Evolutionary conservation across 225 moss, liverwort and hornwort genomes (phyloP).

Genomic region (Marchantia paleacea): DNA sequence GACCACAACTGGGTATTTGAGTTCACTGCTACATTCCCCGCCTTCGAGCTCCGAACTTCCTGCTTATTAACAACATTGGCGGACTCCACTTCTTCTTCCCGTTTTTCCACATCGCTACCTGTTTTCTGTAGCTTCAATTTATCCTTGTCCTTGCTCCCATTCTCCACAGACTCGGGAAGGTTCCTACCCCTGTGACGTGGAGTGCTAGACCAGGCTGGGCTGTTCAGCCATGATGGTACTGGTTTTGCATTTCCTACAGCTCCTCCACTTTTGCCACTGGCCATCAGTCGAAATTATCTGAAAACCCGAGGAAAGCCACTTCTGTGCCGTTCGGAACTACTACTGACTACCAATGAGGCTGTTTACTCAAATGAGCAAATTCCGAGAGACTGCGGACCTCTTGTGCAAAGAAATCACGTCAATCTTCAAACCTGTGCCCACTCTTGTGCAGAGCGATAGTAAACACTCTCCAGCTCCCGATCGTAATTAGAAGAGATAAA

Average conservation of each 20-base stretch:
- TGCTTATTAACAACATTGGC: background rate
- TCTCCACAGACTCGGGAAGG: conserved; percentile 21
- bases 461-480: too few relatives aligned
- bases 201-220: conserved; percentile 44
- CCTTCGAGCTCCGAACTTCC: conserved; percentile 9
- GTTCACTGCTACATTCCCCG: conserved; percentile 19
- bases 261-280: conserved; percentile 32
- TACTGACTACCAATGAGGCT: background rate
- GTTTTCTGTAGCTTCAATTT: conserved; percentile 7
- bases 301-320: background rate
- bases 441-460: too few relatives aligned
- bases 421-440: background rate
- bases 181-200: conserved; percentile 34
- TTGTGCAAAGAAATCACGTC: background rate
- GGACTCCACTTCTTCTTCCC: conserved; percentile 7
- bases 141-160: conserved; percentile 26
- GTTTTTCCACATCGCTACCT: conserved; percentile 17
- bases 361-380: background rate
- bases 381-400: background rate
- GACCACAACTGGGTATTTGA: conserved; percentile 14
- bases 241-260: conserved; percentile 36
- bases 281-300: conserved; percentile 31
- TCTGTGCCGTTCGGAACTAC: background rate
- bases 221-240: conserved; percentile 55
- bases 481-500: too few relatives aligned